Percentiles rank a stretch among this genome's conserved stretches.
Conservation (phyloP, 2,329 filamentous ascomycete genomes). For the Colletotrichum tofieldiae region DNA sequence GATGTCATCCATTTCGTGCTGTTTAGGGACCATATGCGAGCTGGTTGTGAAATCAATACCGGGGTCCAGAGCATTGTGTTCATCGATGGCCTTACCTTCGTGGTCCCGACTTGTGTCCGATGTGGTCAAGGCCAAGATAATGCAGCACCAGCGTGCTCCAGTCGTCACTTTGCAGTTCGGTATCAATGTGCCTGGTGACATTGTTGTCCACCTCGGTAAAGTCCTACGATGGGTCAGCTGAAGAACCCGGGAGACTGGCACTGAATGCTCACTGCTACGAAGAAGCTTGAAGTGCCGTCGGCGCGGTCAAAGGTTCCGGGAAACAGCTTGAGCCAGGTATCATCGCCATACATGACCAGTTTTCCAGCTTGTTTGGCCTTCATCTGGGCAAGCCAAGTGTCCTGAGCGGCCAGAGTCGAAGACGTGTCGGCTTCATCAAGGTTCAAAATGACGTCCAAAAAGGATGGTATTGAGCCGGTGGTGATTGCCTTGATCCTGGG, state of each 20-base stretch:
- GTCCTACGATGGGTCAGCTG: constrained; percentile 71
- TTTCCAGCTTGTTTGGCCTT: constrained; percentile 80
- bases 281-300: constrained; percentile 98
- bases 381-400: constrained; percentile 97
- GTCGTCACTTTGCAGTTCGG: constrained; percentile 82
- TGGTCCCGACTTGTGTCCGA: constrained; percentile 96
- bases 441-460: constrained; percentile 96
- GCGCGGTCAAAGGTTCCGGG: constrained; percentile 87
- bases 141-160: constrained; percentile 97
- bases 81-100: constrained; percentile 72
- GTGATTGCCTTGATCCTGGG: constrained; percentile 97
- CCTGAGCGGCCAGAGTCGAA: constrained; percentile 88
- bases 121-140: constrained; percentile 96
- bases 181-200: constrained; percentile 89
- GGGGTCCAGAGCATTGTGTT: neutral
- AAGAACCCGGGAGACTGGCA: constrained; percentile 45
- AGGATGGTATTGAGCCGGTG: constrained; percentile 97
- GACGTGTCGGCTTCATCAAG: constrained; percentile 95
- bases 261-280: constrained; percentile 84
- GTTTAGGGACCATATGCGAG: constrained; percentile 92
- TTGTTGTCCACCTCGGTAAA: constrained; percentile 99
- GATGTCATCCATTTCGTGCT: constrained; percentile 92
- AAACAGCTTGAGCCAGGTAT: constrained; percentile 98
- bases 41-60: constrained; percentile 59
- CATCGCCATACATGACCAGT: constrained; percentile 95